Evolutionary conservation across 257 asterid genomes (phyloP).

Genomic region (Rehmannia glutinosa): DNA sequence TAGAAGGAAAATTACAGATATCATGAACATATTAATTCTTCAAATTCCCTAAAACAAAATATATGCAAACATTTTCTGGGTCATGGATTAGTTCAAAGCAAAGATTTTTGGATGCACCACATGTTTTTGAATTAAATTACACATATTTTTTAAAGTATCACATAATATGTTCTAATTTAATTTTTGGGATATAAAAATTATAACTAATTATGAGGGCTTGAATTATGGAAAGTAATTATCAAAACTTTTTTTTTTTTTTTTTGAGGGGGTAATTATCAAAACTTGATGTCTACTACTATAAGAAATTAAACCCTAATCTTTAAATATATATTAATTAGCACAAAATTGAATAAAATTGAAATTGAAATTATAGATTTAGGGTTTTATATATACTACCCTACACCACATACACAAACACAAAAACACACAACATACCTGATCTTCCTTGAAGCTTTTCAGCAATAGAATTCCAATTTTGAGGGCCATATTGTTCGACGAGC

Average conservation of each 20-base stretch:
- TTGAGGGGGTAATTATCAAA: neutral
- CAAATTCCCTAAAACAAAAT: no score
- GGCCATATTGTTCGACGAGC: slow-evolving; percentile 78
- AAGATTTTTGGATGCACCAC: no score
- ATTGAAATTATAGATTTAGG: neutral
- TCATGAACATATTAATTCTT: no score
- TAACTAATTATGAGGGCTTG: neutral
- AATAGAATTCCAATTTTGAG: slow-evolving; percentile 94
- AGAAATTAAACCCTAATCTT: slow-evolving; percentile 22
- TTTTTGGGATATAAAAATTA: neutral
- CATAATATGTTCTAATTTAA: no score
- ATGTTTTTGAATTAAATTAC: no score
- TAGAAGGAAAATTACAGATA: no score
- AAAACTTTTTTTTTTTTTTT: no score
- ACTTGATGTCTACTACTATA: neutral
- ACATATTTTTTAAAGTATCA: no score
- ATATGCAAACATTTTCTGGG: no score
- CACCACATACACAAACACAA: neutral
- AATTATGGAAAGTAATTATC: neutral
- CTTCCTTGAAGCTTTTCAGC: slow-evolving; percentile 97
- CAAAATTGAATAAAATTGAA: neutral
- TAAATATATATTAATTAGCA: neutral
- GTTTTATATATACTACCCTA: neutral
- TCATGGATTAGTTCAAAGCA: no score
- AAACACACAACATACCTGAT: slow-evolving; percentile 51